Base-by-base conservation (phyloP, 345 rosid genomes). In the Aethionema arabicum region DNA sequence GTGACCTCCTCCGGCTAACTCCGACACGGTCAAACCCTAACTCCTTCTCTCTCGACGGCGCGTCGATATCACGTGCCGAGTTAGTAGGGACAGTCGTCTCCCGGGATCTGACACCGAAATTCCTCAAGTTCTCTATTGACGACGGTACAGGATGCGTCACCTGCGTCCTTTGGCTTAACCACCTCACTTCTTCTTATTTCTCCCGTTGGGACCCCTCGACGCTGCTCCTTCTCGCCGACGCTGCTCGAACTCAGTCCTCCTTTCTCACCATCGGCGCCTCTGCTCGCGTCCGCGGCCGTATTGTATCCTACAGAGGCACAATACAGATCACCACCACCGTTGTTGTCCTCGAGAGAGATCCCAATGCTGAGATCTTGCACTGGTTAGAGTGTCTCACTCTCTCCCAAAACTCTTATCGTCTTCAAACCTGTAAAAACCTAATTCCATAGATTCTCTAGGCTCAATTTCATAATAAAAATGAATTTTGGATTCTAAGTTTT, bases 91-190 rank as follows among this genome's bases (percentile, higher is more conserved):
- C 74, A 8, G 72, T 85, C 70, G 73, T 80, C 71, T 80, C 70
- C 47, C 80, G 80, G 29, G 87, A 84, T 37, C 48, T 52, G 58
- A 83, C 82, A 37, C 84, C 80, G 16, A 80, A 76, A 55, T 88
- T 84, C 80, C 80, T 86, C 67, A 84, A 80, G 61, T 86, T 91
- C 72, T 38, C 64, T 0, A 35, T 86, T 52, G 91, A 88, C 52
- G 90, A 85, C 65, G 87, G 92, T 62, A 88, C 92, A 11, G 87
- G 82, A 31, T 77, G 75, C 67, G 59, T 83, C 72, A 67, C 72
- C 59, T 88, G 98, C 77, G 0, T 91, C 65, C 68, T 91, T 66
- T 88, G 95, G 95, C 95, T 88, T 58, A 91, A 91, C 82, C 92
- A 84, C 0, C 71, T 78, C 62, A 59, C 70, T 3, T 86, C 89